A percentile compares a stretch with the other conserved stretches of the same genome.
Conservation (phyloP, 2,329 filamentous ascomycete species). For the Colletotrichum tamarilloi region DNA sequence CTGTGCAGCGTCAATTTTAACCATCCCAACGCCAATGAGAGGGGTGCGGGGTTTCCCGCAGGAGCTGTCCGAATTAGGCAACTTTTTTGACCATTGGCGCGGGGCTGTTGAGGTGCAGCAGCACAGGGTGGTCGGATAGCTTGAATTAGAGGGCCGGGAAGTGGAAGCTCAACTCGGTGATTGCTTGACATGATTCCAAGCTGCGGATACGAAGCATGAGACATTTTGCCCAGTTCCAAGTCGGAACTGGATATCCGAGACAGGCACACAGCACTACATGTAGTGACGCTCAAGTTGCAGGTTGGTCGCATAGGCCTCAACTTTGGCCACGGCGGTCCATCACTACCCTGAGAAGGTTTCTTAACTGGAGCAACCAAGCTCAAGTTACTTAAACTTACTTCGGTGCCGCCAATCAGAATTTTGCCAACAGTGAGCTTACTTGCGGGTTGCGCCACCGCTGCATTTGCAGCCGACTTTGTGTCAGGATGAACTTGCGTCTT, state of each 20-base stretch:
- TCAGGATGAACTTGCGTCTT: not conserved
- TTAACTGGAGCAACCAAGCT: not conserved
- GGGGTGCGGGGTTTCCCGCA: not conserved
- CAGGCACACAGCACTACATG: not conserved
- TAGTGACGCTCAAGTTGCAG: not conserved
- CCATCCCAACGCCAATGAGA: not conserved
- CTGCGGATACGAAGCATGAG: not conserved
- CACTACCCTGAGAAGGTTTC: not conserved
- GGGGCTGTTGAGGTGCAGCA: not conserved
- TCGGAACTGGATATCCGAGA: not conserved
- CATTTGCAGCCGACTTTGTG: not conserved
- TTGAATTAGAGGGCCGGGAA: not conserved
- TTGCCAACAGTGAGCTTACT: not conserved
- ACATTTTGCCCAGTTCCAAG: not conserved
- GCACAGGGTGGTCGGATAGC: not conserved
- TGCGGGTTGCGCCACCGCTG: not conserved
- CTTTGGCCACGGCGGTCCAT: too few species aligned
- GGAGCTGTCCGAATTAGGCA: constrained; percentile 7
- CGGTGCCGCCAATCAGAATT: not conserved
- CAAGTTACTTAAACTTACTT: not conserved
- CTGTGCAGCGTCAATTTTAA: too few species aligned
- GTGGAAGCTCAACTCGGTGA: not conserved
- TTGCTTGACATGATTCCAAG: not conserved
- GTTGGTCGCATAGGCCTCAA: too few species aligned
- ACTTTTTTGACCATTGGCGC: constrained; percentile 6